Percentiles rank a stretch among this genome's conserved stretches.
Conservation (phyloP, 345 rosid species). For the Alliaria petiolata region DNA sequence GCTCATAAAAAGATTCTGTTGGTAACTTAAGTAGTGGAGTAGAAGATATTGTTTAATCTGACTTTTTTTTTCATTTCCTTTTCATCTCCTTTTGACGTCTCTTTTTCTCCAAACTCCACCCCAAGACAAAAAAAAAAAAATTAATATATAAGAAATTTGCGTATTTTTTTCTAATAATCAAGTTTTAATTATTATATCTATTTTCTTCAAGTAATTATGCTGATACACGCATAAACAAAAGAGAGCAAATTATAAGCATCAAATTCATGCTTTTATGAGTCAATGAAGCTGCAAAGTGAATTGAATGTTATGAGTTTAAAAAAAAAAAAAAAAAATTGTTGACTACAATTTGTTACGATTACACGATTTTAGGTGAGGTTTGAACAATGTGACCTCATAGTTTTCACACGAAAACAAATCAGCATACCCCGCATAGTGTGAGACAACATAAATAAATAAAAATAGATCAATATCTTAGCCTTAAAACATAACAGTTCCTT, state of each 20-base stretch:
- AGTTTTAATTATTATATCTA: too few relatives aligned
- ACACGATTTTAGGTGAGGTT: not conserved
- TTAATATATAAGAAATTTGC: not conserved
- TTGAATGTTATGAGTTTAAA: not conserved
- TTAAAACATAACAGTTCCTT: not conserved
- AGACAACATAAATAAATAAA: not conserved
- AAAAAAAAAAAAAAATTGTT: too few relatives aligned
- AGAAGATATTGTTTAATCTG: constrained; percentile 26
- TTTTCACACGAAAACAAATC: not conserved
- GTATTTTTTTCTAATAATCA: not conserved
- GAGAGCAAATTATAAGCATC: too few relatives aligned
- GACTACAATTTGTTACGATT: not conserved
- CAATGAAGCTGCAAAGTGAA: not conserved
- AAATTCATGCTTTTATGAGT: too few relatives aligned
- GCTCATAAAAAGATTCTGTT: constrained; percentile 15
- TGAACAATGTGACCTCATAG: not conserved
- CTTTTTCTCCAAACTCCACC: constrained; percentile 39
- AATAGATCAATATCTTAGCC: not conserved
- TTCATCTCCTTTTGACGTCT: constrained; percentile 29
- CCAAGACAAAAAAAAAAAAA: constrained; percentile 26
- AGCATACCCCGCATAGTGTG: not conserved
- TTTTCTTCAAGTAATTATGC: too few relatives aligned
- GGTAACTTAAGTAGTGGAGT: constrained; percentile 34
- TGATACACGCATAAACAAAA: too few relatives aligned
- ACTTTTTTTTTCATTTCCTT: not conserved